Evolutionary conservation across 441 rosid species (phyloP).

Genomic region (Francoa sonchifolia): DNA sequence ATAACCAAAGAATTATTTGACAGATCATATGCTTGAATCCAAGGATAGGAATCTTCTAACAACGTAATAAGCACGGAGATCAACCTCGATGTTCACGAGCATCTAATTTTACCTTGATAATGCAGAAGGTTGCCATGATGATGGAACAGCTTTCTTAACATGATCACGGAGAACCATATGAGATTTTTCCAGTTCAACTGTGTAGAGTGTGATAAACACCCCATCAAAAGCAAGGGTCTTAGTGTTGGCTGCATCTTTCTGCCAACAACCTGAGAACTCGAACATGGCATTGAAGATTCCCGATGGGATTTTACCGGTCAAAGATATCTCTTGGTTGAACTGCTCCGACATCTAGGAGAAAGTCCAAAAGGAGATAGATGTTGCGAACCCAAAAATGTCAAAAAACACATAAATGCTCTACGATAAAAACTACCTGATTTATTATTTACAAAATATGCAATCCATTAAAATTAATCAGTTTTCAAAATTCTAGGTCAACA

Average conservation of each 20-base stretch:
- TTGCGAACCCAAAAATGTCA: not conserved
- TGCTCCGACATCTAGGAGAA: conserved; percentile 81
- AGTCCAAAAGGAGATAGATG: conserved; percentile 6
- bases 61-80: too few relatives aligned
- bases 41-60: not conserved
- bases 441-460: conserved; percentile 1
- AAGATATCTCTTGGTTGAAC: conserved; percentile 80
- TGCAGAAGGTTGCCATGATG: conserved; percentile 91
- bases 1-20: not conserved
- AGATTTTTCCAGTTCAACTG: conserved; percentile 79
- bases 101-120: conserved; percentile 55
- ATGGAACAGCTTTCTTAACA: conserved; percentile 78
- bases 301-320: conserved; percentile 89
- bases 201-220: conserved; percentile 69
- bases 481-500: too few relatives aligned
- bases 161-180: conserved; percentile 58
- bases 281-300: conserved; percentile 89
- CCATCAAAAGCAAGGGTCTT: conserved; percentile 95
- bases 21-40: not conserved
- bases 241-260: conserved; percentile 81
- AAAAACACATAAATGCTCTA: too few relatives aligned
- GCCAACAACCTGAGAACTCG: conserved; percentile 81
- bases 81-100: not conserved
- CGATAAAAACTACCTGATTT: too few relatives aligned
- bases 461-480: too few relatives aligned